phyloP scores from a whole-genome alignment of 306 rosid genomes.

The Begonia masoniana region DNA sequence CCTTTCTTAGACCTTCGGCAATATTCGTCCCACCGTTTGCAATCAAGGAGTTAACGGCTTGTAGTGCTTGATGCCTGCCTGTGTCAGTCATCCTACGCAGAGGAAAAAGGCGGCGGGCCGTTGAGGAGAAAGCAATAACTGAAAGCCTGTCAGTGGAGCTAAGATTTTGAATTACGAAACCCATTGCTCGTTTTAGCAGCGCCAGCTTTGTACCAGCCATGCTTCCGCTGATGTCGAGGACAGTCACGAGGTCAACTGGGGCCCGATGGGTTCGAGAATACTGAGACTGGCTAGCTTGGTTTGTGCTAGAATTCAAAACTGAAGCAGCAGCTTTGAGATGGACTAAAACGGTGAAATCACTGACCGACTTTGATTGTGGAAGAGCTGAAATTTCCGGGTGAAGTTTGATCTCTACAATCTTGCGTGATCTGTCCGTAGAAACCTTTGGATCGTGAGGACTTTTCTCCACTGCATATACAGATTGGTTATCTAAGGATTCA shows the following conservation, averaged over 20 bases:
- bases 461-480: conserved; percentile 25
- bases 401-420: conserved; percentile 51
- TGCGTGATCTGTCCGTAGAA: conserved; percentile 22
- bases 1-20: conserved; percentile 91
- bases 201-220: conserved; percentile 99
- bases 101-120: conserved; percentile 93
- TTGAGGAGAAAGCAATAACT: conserved; percentile 92
- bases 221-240: conserved; percentile 95
- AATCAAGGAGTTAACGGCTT: conserved; percentile 91
- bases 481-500: conserved; percentile 57
- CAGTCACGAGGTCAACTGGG: conserved; percentile 89
- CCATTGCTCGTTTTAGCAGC: conserved; percentile 90
- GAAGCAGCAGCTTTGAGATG: conserved; percentile 77
- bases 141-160: conserved; percentile 89
- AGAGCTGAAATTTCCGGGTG: conserved; percentile 65
- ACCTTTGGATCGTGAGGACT: conserved; percentile 16
- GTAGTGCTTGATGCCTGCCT: conserved; percentile 86
- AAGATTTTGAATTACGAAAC: conserved; percentile 88
- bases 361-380: conserved; percentile 33
- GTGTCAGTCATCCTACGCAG: conserved; percentile 63
- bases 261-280: conserved; percentile 61
- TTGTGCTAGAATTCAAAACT: conserved; percentile 21
- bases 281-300: conserved; percentile 30
- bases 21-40: conserved; percentile 98
- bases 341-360: conserved; percentile 62